These are phyloP conservation scores for Forsythia viridissima DNA, from an alignment of 257 asterid species.

Conservation along the genomic window DNA sequence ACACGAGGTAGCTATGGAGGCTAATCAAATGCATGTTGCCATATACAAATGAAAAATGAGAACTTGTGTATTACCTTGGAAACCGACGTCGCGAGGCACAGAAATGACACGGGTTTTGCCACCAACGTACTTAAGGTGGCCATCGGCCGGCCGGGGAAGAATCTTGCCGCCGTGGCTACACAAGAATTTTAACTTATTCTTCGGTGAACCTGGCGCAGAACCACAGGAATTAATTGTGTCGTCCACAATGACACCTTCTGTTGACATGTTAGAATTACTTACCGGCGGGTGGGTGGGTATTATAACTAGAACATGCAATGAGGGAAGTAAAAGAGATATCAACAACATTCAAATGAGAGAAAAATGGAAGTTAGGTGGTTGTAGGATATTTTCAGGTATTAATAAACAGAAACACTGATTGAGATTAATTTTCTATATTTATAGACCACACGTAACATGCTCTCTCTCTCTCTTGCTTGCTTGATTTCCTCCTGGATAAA, in stretches of 20 bases:
- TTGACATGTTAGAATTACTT: conserved; percentile 27
- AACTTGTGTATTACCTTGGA: conserved; percentile 43
- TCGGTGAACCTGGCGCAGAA: conserved; percentile 60
- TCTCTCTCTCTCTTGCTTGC: neutral
- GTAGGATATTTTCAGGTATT: neutral
- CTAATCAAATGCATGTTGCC: neutral
- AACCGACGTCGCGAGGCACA: conserved; percentile 51
- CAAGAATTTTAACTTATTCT: conserved; percentile 54
- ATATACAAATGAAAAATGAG: neutral
- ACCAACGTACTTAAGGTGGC: conserved; percentile 81
- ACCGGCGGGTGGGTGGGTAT: neutral
- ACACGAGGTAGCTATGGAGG: neutral
- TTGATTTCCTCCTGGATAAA: neutral
- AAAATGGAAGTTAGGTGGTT: neutral
- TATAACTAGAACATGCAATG: neutral
- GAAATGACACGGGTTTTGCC: conserved; percentile 86
- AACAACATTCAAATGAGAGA: neutral
- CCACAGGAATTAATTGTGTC: conserved; percentile 21
- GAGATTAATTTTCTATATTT: neutral
- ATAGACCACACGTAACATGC: neutral
- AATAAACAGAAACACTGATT: neutral
- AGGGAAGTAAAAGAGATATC: neutral
- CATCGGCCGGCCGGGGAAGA: conserved; percentile 72
- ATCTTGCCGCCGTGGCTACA: conserved; percentile 90
- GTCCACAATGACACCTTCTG: conserved; percentile 26